Evolutionary conservation across 371 early-diverging fungal genomes (phyloP).

Genomic region (Funneliformis caledonium): DNA sequence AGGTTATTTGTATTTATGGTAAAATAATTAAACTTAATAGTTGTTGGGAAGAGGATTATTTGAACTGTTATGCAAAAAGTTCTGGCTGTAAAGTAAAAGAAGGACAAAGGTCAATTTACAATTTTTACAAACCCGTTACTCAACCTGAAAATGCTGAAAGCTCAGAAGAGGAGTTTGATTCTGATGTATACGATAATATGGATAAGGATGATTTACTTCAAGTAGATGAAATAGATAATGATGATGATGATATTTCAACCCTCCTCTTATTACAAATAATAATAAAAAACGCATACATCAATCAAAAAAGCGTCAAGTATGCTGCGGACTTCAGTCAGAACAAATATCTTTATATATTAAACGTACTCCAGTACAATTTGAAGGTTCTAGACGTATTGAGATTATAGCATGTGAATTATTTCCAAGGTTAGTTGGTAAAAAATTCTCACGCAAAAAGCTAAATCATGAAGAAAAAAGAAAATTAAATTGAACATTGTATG

Average conservation of each 20-base stretch:
- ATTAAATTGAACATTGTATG: neutral
- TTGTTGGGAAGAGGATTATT: neutral
- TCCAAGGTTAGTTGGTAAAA: neutral
- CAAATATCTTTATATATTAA: neutral
- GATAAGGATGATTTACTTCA: neutral
- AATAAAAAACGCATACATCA: too few species aligned
- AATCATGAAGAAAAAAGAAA: neutral
- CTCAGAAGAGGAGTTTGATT: neutral
- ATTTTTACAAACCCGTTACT: too few species aligned
- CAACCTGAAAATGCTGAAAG: too few species aligned
- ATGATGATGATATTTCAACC: too few species aligned
- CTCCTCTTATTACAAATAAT: too few species aligned
- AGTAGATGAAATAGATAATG: too few species aligned
- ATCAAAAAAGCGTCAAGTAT: neutral
- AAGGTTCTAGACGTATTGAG: neutral
- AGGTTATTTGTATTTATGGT: neutral
- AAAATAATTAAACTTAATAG: neutral
- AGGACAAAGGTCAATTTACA: too few species aligned
- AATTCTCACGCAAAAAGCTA: neutral
- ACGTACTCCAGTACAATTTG: neutral
- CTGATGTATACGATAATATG: neutral
- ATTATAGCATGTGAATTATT: neutral
- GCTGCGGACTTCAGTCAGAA: neutral
- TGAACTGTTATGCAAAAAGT: too few species aligned
- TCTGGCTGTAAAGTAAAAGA: too few species aligned